phyloP scores from a whole-genome alignment of 441 rosid genomes.

The Erodium moschatum region DNA sequence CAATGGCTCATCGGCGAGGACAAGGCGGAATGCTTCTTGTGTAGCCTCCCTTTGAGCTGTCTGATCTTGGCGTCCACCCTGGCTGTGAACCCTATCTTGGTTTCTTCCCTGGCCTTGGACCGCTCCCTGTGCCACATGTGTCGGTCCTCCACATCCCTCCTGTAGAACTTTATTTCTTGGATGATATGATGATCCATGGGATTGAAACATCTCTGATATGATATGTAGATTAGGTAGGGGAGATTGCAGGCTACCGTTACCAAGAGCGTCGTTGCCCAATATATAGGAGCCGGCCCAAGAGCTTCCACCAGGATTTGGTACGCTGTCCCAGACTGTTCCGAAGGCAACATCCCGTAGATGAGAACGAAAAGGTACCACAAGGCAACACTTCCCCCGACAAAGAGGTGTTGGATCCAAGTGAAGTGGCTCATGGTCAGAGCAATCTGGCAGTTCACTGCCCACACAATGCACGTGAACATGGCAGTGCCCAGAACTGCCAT shows the following conservation, averaged over 20 bases:
- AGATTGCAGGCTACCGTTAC: conserved; percentile 37
- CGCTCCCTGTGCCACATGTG: conserved; percentile 49
- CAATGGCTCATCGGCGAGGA: conserved; percentile 21
- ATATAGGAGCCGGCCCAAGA: conserved; percentile 39
- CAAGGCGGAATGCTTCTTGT: conserved; percentile 50
- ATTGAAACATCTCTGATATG: conserved; percentile 32
- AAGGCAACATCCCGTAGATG: conserved; percentile 39
- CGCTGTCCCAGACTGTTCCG: conserved; percentile 27
- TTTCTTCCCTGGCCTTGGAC: conserved; percentile 32
- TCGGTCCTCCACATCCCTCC: conserved; percentile 38
- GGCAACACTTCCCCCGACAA: conserved; percentile 59
- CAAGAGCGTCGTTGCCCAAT: conserved; percentile 37
- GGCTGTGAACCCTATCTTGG: conserved; percentile 51
- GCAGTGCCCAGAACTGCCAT: conserved; percentile 36
- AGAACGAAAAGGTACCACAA: conserved; percentile 56
- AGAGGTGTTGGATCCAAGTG: conserved; percentile 26
- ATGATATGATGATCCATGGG: conserved; percentile 66
- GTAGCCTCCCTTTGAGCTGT: conserved; percentile 53
- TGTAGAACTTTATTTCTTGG: conserved; percentile 53
- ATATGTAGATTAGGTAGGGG: conserved; percentile 39
- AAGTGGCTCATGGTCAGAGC: too few relatives aligned
- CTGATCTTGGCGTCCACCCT: conserved; percentile 61
- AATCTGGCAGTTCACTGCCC: too few relatives aligned
- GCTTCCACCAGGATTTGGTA: conserved; percentile 37
- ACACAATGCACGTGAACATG: conserved; percentile 29